Conservation (phyloP, 352 stramenopile genomes). For the Hyaloperonospora brassicae region DNA sequence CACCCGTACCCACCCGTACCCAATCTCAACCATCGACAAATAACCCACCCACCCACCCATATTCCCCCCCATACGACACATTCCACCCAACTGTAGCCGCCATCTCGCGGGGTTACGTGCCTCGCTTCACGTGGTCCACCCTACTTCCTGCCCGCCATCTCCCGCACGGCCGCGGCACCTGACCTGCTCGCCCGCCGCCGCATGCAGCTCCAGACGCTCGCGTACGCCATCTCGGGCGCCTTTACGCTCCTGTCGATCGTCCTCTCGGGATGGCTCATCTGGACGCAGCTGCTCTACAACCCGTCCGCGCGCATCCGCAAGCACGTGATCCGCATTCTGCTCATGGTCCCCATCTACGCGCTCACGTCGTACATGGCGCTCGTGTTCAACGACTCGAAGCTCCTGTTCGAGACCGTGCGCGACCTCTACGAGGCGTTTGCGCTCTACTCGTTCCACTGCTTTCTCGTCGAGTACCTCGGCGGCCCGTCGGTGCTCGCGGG, state of each 20-base stretch:
- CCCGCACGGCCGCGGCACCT: too few relatives aligned
- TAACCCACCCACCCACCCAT: neutral
- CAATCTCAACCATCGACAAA: too few relatives aligned
- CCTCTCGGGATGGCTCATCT: constrained; percentile 82
- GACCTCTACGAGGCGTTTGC: constrained; percentile 92
- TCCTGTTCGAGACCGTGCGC: constrained; percentile 86
- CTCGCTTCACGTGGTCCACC: neutral
- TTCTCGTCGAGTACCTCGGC: constrained; percentile 85
- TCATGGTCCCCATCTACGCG: constrained; percentile 92
- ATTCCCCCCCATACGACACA: neutral
- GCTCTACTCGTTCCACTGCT: constrained; percentile 92
- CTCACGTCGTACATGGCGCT: constrained; percentile 87
- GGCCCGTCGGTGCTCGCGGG: constrained; percentile 72
- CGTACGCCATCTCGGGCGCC: constrained; percentile 79
- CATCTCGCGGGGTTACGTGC: too few relatives aligned
- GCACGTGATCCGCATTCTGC: constrained; percentile 90
- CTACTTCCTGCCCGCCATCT: neutral
- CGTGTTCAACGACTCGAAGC: constrained; percentile 85
- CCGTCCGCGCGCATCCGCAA: constrained; percentile 75
- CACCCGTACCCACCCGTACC: neutral
- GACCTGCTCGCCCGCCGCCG: too few relatives aligned
- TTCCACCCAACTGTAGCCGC: too few relatives aligned
- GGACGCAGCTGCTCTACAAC: constrained; percentile 84
- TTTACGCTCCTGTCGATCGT: constrained; percentile 84
- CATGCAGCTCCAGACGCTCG: constrained; percentile 84